Evolutionary conservation across 768 basidiomycete genomes (phyloP), one percentile per base, ranked within the genome.

Genomic region (Cystofilobasidium macerans): DNA sequence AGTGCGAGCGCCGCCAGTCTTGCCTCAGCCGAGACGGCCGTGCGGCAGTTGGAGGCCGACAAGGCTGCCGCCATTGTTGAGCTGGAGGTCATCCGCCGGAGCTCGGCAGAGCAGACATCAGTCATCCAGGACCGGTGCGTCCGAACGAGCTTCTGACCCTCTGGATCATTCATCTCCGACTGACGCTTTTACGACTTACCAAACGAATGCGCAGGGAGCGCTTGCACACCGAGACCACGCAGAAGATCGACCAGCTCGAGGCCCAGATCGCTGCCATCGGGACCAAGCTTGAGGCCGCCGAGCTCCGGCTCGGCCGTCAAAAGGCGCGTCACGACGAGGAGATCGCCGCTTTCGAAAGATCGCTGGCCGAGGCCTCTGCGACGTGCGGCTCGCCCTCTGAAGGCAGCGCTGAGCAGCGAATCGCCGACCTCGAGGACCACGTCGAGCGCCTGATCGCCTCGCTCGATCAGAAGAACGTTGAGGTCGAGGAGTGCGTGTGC

Each of bases 401-500:
- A 28, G 58, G 28, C 26, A 40, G 40, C 24, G 58, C 16, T 4
- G 58, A 36, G 40, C 16, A 30, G n/a, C 43, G 45, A 11, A 45
- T 57, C 12, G 45, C 32, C 0, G 33, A 47, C 14, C 35, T 65
- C 14, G 42, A 38, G 57, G 43, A 48, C 16, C 57, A 65, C 22
- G 56, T 65, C 32, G 22, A 51, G 40, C 58, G 58, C 20, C 64
- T 58, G 8, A 36, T 58, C 35, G 33, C 45, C 1, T 35, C 43
- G 8, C 57, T 65, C 18, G 45, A 45, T 9, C 57, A 65, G 57
- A 65, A 65, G 57, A 38, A 43, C 33, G 22, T 33, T 24, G 57
- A 58, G 24, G 54, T 59, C 7, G 64, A 65, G 20, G 64, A 65
- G 63, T 63, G 22, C 20, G 62, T 56, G 8, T 36, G 1, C 22